Evolutionary conservation across 2,329 filamentous ascomycete species (phyloP).

Genomic region (Fusarium buharicum): DNA sequence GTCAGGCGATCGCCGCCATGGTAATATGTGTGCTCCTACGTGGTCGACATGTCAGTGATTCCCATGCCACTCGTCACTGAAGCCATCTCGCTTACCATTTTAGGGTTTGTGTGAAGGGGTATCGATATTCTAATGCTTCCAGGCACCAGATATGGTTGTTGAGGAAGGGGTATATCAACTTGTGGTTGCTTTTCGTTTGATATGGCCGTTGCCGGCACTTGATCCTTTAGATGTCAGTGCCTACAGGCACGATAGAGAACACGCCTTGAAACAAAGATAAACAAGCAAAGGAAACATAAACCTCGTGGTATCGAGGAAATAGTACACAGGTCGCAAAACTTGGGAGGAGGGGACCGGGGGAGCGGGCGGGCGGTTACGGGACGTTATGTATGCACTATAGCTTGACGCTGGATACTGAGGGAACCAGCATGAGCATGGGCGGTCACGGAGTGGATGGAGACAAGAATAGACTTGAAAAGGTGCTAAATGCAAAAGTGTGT

Average conservation of each 20-base stretch:
- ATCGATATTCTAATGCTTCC: slow-evolving; percentile 24
- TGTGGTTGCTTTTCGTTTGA: slow-evolving; percentile 36
- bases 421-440: slow-evolving; percentile 34
- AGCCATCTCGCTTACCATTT: slow-evolving; percentile 50
- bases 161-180: slow-evolving; percentile 28
- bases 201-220: slow-evolving; percentile 54
- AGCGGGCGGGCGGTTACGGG: slow-evolving; percentile 56
- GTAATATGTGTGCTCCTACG: slow-evolving; percentile 52
- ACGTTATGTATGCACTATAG: slow-evolving; percentile 60
- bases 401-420: slow-evolving; percentile 35
- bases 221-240: slow-evolving; percentile 42
- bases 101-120: slow-evolving; percentile 17
- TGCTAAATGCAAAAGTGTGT: slow-evolving; percentile 28
- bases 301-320: slow-evolving; percentile 49
- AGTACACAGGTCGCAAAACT: slow-evolving; percentile 54
- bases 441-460: slow-evolving; percentile 42
- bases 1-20: slow-evolving; percentile 52
- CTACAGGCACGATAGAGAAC: slow-evolving; percentile 26
- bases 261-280: slow-evolving; percentile 47
- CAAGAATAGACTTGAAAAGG: slow-evolving; percentile 44
- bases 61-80: not conserved
- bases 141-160: slow-evolving; percentile 32
- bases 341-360: slow-evolving; percentile 50
- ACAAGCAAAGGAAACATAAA: slow-evolving; percentile 44
- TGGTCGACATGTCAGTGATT: slow-evolving; percentile 2